These are phyloP conservation scores for Anastatica hierochuntica DNA, from an alignment of 345 rosid genomes.

Conservation along the genomic window DNA sequence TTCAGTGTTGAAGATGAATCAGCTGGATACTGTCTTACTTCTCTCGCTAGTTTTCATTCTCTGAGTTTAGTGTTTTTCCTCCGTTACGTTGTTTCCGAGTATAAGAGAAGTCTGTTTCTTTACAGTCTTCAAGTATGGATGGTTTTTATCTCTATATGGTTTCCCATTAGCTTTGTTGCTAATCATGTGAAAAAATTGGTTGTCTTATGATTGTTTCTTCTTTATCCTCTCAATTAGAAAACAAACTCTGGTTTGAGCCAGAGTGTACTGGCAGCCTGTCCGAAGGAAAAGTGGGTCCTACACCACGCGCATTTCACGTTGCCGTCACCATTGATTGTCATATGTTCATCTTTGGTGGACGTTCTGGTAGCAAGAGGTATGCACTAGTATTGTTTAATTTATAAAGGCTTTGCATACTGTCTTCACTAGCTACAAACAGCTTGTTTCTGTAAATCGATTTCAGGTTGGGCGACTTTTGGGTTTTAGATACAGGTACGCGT, in stretches of 20 bases:
- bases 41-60: too few relatives aligned
- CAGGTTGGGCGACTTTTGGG: slow-evolving; percentile 99
- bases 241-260: slow-evolving; percentile 84
- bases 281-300: slow-evolving; percentile 78
- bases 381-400: background rate
- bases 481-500: slow-evolving; percentile 76
- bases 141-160: background rate
- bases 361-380: slow-evolving; percentile 66
- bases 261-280: slow-evolving; percentile 80
- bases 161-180: background rate
- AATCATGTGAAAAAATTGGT: background rate
- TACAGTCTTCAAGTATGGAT: background rate
- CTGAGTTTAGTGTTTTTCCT: too few relatives aligned
- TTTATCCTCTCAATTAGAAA: slow-evolving; percentile 37
- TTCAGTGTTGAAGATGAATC: too few relatives aligned
- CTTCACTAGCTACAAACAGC: background rate
- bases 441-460: slow-evolving; percentile 8
- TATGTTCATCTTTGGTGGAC: slow-evolving; percentile 98
- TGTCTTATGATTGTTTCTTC: slow-evolving; percentile 2
- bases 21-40: too few relatives aligned
- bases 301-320: slow-evolving; percentile 87
- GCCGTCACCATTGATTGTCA: slow-evolving; percentile 86
- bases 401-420: background rate
- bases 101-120: background rate
- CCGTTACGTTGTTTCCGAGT: too few relatives aligned